Base-by-base conservation (phyloP, 78 protist species). In the Emiliania huxleyi region DNA sequence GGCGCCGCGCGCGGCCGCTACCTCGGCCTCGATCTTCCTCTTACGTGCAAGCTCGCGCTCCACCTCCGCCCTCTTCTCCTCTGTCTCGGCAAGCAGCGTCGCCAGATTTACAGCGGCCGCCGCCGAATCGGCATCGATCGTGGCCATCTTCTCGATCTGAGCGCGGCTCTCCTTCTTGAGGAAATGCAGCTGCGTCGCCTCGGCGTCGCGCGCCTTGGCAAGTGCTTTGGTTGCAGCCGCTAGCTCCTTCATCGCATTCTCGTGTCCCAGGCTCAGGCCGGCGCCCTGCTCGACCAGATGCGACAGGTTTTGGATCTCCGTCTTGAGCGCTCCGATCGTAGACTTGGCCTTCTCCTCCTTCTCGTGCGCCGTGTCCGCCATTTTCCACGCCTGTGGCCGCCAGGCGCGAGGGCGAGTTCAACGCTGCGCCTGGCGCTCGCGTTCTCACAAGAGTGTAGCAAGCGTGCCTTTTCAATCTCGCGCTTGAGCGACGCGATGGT, bases 291-390 rank as follows among this genome's bases (percentile, higher is more conserved):
- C 98, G 48, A 97, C 96, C 15, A 96, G 96, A 33, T 81, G 29
- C 37, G 56, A 43, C 37, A 98, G 96, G 38, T 95, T 93, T 48
- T 92, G 73, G 43, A 96, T 95, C 87, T 98, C 99, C 2, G 45
- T 33, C 84, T 96, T 96, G 43, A 98, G 95, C 91, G 93, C 94
- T 37, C 42, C 92, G 84, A 98, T 95, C 87, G 98, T 97, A 88
- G 96, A 97, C 91, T 93, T 94, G 35, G 98, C 97, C 29, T 91
- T 91, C 49, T 62, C 46, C 93, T 98, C 99, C 94, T 96, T 97
- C 91, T 95, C 96, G 91, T 96, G 95, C 43, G 96, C 88, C 0
- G 96, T 95, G 77, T 98, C 98, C 88, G 97, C 98, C 96, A 95
- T 95, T 75, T 95, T 96, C 96, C 97, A 96, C 15, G 96, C 97